Evolutionary conservation across 2,329 filamentous ascomycete species (phyloP).

Genomic region (Basipetospora sp.): DNA sequence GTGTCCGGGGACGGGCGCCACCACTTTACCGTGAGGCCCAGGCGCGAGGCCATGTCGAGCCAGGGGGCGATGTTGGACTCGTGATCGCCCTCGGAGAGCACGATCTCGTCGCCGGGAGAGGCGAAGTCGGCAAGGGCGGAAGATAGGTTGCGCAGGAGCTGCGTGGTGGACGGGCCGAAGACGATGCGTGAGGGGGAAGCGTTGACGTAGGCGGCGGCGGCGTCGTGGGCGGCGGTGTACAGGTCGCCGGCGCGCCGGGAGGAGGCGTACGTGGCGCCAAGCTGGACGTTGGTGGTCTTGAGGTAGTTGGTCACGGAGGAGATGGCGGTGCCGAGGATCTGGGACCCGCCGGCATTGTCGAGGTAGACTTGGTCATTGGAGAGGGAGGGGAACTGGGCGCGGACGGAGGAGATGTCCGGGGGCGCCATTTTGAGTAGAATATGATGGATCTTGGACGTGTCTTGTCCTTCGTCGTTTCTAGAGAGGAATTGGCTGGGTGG

Average conservation of each 20-base stretch:
- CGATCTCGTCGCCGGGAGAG: constrained; percentile 48
- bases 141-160: constrained; percentile 59
- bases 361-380: constrained; percentile 54
- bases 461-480: no score
- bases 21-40: constrained; percentile 52
- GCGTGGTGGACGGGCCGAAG: constrained; percentile 59
- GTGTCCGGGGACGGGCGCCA: constrained; percentile 33
- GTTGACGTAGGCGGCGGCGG: constrained; percentile 58
- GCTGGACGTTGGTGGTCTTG: constrained; percentile 55
- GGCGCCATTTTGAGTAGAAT: constrained; percentile 1
- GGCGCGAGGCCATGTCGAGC: constrained; percentile 50
- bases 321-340: constrained; percentile 51
- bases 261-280: constrained; percentile 54
- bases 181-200: constrained; percentile 53
- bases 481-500: no score
- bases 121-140: constrained; percentile 30
- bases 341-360: constrained; percentile 67
- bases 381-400: constrained; percentile 54
- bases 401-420: constrained; percentile 35
- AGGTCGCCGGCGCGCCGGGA: constrained; percentile 43
- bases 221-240: constrained; percentile 45
- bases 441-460: no score
- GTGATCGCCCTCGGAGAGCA: constrained; percentile 60
- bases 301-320: constrained; percentile 54
- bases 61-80: constrained; percentile 65